phyloP scores from a whole-genome alignment of 1,139 yeast genomes.

The Pneumocystis canis region DNA sequence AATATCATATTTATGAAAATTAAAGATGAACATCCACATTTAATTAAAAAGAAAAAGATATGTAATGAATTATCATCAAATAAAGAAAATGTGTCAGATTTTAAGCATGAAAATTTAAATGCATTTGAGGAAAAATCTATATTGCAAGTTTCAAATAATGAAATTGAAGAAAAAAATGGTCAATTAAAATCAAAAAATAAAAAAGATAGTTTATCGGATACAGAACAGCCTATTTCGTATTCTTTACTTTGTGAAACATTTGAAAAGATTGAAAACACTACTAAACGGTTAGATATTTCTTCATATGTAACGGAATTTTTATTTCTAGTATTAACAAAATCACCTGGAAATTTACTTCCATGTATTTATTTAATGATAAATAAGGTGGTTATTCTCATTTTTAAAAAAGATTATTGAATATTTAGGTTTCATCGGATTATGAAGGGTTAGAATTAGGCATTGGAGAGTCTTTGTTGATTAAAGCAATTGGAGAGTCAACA shows the following conservation, averaged over 20 bases:
- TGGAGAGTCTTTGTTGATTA: conserved; percentile 76
- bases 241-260: conserved; percentile 52
- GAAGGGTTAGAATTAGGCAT: conserved; percentile 29
- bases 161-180: background rate
- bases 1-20: background rate
- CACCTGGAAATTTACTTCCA: conserved; percentile 47
- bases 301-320: conserved; percentile 61
- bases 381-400: background rate
- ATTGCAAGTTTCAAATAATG: background rate
- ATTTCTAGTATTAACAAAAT: conserved; percentile 40
- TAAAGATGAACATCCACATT: background rate
- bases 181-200: background rate
- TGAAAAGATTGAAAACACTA: conserved; percentile 59
- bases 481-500: conserved; percentile 80
- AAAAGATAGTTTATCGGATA: background rate
- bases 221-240: conserved; percentile 35
- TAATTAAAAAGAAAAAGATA: background rate
- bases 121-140: background rate
- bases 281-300: conserved; percentile 69
- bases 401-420: conserved; percentile 33
- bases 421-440: background rate
- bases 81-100: background rate
- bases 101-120: background rate
- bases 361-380: conserved; percentile 44
- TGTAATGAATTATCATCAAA: background rate